These are phyloP conservation scores for Kuraishia hungarica DNA, from an alignment of 805 yeast species.

Conservation along the genomic window DNA sequence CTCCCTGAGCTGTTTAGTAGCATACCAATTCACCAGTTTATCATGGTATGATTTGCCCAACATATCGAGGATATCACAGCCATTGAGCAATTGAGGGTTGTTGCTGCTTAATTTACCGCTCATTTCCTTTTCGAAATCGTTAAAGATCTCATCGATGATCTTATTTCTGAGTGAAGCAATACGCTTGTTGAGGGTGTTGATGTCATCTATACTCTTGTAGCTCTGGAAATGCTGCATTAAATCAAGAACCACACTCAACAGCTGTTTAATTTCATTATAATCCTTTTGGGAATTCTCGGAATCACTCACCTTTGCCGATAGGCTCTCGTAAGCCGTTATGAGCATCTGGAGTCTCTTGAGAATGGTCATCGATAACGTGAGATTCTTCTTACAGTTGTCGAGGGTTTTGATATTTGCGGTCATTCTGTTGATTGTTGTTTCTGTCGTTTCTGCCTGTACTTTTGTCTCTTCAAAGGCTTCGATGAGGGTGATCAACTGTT, in stretches of 20 bases:
- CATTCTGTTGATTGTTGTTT: slow-evolving; percentile 52
- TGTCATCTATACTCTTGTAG: slow-evolving; percentile 76
- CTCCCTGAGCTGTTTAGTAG: slow-evolving; percentile 61
- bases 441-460: slow-evolving; percentile 43
- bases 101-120: slow-evolving; percentile 23
- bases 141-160: slow-evolving; percentile 60
- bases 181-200: slow-evolving; percentile 54
- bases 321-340: slow-evolving; percentile 60
- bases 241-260: slow-evolving; percentile 66
- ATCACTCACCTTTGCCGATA: slow-evolving; percentile 35
- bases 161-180: slow-evolving; percentile 51
- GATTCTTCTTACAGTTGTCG: slow-evolving; percentile 77
- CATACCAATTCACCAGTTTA: slow-evolving; percentile 65
- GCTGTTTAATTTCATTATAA: slow-evolving; percentile 47
- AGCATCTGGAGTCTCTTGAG: slow-evolving; percentile 84
- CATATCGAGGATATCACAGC: slow-evolving; percentile 64
- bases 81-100: slow-evolving; percentile 38
- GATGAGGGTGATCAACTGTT: slow-evolving; percentile 32
- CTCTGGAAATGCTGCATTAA: slow-evolving; percentile 66
- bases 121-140: slow-evolving; percentile 55
- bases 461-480: slow-evolving; percentile 38
- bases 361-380: slow-evolving; percentile 78
- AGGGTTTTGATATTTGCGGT: slow-evolving; percentile 71
- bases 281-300: slow-evolving; percentile 15
- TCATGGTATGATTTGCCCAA: slow-evolving; percentile 49